Evolutionary conservation across 2,329 filamentous ascomycete species (phyloP).

Genomic region (Delphinella strobiligena): DNA sequence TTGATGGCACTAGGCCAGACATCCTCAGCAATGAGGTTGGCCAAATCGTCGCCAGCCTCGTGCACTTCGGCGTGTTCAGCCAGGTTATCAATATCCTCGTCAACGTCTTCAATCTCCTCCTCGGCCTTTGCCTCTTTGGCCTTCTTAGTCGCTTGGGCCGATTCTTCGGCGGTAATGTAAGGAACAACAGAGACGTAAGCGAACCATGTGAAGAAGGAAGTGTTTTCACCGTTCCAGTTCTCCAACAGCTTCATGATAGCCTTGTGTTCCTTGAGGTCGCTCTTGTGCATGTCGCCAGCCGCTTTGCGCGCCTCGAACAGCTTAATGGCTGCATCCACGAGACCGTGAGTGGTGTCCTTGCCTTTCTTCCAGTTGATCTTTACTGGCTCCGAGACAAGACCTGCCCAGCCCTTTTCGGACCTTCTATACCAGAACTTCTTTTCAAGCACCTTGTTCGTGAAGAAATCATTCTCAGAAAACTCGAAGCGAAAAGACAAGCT

Average conservation of each 20-base stretch:
- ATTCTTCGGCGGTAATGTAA: slow-evolving; percentile 62
- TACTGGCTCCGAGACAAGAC: slow-evolving; percentile 80
- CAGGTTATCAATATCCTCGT: slow-evolving; percentile 35
- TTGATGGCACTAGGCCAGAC: slow-evolving; percentile 79
- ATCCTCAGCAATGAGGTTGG: slow-evolving; percentile 71
- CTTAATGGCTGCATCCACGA: slow-evolving; percentile 61
- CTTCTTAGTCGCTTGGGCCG: slow-evolving; percentile 46
- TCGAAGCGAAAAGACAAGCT: slow-evolving; percentile 67
- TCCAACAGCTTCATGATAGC: slow-evolving; percentile 42
- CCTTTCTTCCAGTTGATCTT: slow-evolving; percentile 67
- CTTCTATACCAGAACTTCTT: slow-evolving; percentile 87
- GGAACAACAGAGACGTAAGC: slow-evolving; percentile 55
- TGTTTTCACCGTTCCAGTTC: slow-evolving; percentile 28
- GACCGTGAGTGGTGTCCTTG: slow-evolving; percentile 71
- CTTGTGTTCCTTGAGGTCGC: slow-evolving; percentile 43
- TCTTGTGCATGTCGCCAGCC: slow-evolving; percentile 26
- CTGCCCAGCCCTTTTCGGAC: slow-evolving; percentile 55
- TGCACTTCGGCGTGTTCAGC: slow-evolving; percentile 66
- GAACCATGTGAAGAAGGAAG: slow-evolving; percentile 85
- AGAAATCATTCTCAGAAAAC: slow-evolving; percentile 72
- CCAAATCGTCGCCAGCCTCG: slow-evolving; percentile 74
- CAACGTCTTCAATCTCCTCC: slow-evolving; percentile 27
- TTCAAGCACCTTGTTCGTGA: slow-evolving; percentile 64
- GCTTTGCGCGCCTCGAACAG: slow-evolving; percentile 54
- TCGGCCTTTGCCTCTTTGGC: slow-evolving; percentile 46